Percentiles rank a stretch among this genome's conserved stretches.
These are phyloP conservation scores for Aspergillus taichungensis DNA, from an alignment of 495 filamentous ascomycete genomes.

Conservation along the genomic window DNA sequence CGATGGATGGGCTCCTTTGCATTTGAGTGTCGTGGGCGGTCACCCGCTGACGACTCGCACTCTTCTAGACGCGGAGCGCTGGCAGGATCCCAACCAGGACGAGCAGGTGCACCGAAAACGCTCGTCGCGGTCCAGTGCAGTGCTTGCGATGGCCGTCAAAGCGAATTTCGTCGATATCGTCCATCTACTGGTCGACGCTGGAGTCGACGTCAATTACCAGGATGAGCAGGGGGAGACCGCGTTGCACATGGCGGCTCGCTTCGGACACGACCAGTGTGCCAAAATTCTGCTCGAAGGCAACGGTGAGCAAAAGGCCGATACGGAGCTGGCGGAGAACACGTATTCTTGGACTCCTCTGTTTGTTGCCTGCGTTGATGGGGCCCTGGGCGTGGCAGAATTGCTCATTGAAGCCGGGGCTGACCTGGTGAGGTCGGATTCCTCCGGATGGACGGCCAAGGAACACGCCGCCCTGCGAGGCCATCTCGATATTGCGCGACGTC, in stretches of 20 bases:
- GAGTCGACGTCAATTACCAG: constrained; percentile 89
- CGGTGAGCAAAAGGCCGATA: constrained; percentile 57
- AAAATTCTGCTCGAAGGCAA: constrained; percentile 63
- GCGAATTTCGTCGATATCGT: constrained; percentile 78
- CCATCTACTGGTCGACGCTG: constrained; percentile 76
- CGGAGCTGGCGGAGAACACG: constrained; percentile 70
- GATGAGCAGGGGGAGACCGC: constrained; percentile 91
- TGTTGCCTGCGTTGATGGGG: constrained; percentile 81
- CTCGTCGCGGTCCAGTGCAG: constrained; percentile 79
- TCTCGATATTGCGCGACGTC: constrained; percentile 60
- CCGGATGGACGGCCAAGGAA: constrained; percentile 91
- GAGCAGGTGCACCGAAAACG: constrained; percentile 55
- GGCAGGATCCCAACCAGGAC: constrained; percentile 48
- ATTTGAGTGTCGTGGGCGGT: constrained; percentile 85
- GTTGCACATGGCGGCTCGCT: constrained; percentile 83
- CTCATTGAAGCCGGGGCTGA: constrained; percentile 71
- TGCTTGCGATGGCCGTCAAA: constrained; percentile 77
- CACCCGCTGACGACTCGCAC: constrained; percentile 77
- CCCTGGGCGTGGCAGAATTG: constrained; percentile 62
- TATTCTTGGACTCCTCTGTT: constrained; percentile 94
- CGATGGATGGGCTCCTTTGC: constrained; percentile 84
- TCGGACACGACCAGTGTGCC: constrained; percentile 75
- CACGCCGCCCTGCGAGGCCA: constrained; percentile 88
- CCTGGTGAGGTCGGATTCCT: constrained; percentile 63
- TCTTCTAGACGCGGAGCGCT: constrained; percentile 72